These are phyloP conservation scores for Notholithocarpus densiflorus DNA, from an alignment of 306 rosid genomes.

Conservation along the genomic window DNA sequence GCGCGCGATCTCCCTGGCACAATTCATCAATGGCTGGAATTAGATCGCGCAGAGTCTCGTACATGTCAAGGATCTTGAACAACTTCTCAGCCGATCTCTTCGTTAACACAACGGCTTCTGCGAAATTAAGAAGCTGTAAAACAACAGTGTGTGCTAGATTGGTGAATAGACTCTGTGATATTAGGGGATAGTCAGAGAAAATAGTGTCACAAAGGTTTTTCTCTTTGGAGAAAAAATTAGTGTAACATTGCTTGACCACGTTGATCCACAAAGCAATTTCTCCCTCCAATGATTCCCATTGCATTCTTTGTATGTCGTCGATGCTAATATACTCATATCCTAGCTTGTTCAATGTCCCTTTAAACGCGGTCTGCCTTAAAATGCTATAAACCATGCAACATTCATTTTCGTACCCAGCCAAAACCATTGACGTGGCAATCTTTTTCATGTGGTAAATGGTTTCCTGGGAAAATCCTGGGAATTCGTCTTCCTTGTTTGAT, in stretches of 20 bases:
- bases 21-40: slow-evolving; percentile 22
- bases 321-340: slow-evolving; percentile 41
- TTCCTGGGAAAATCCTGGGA: slow-evolving; percentile 36
- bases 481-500: slow-evolving; percentile 16
- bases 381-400: slow-evolving; percentile 47
- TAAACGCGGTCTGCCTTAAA: slow-evolving; percentile 50
- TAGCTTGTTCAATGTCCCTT: slow-evolving; percentile 22
- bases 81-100: slow-evolving; percentile 62
- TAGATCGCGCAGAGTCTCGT: slow-evolving; percentile 57
- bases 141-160: slow-evolving; percentile 41
- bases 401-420: slow-evolving; percentile 56
- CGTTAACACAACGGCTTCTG: slow-evolving; percentile 50
- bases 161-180: slow-evolving; percentile 35
- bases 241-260: slow-evolving; percentile 51
- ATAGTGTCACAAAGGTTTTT: slow-evolving; percentile 40
- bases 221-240: slow-evolving; percentile 47
- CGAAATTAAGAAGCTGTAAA: slow-evolving; percentile 51
- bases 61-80: slow-evolving; percentile 74
- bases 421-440: slow-evolving; percentile 54
- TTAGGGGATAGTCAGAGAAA: slow-evolving; percentile 30
- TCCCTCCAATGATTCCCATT: slow-evolving; percentile 59
- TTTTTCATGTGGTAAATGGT: slow-evolving; percentile 31
- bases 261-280: slow-evolving; percentile 63
- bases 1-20: slow-evolving; percentile 11
- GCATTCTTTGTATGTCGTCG: slow-evolving; percentile 63